Conservation (phyloP, 2,329 filamentous ascomycete genomes). For the Hypoxylon sp. region DNA sequence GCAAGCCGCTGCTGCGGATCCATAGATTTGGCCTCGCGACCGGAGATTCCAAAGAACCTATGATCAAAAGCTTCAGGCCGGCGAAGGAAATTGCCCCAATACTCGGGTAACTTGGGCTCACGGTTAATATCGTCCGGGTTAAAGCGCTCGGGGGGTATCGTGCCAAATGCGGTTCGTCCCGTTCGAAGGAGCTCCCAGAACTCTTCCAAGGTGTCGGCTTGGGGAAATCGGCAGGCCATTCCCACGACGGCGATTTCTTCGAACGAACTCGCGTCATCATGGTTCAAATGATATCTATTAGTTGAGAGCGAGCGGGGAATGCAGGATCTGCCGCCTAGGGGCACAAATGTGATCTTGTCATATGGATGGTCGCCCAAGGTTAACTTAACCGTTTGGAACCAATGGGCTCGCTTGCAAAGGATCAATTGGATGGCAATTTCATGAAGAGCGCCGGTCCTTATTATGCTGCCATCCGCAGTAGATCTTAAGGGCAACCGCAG, state of each 20-base stretch:
- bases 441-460: constrained; percentile 7
- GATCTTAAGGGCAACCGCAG: constrained; percentile 14
- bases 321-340: constrained; percentile 9
- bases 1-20: constrained; percentile 40
- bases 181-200: constrained; percentile 52
- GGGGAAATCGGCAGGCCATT: constrained; percentile 54
- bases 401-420: constrained; percentile 19
- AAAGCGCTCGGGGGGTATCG: constrained; percentile 36
- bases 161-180: constrained; percentile 50
- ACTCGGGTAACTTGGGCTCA: constrained; percentile 43
- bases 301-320: constrained; percentile 8
- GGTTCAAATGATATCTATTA: not conserved
- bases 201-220: constrained; percentile 53
- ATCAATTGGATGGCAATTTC: constrained; percentile 14
- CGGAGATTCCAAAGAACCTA: constrained; percentile 39
- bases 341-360: not conserved
- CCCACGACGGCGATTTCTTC: constrained; percentile 55
- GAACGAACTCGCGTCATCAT: not conserved
- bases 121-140: constrained; percentile 29
- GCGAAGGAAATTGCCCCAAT: constrained; percentile 46
- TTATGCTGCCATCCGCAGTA: not conserved
- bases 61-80: constrained; percentile 46
- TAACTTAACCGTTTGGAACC: constrained; percentile 14
- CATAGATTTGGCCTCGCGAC: constrained; percentile 27
- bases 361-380: constrained; percentile 2